Conservation (phyloP, 495 filamentous ascomycete species). For the Geopyxis carbonaria region DNA sequence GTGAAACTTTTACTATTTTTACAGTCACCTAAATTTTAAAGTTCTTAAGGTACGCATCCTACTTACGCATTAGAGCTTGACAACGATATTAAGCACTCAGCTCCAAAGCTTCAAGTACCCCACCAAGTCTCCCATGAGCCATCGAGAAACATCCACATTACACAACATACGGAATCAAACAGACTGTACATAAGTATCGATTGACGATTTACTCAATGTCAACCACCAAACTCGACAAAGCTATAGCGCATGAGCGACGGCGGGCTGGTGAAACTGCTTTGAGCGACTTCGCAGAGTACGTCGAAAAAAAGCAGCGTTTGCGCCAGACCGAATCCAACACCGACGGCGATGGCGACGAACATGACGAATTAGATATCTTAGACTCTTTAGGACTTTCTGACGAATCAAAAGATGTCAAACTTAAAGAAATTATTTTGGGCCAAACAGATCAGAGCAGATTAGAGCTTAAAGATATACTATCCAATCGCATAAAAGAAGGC, state of each 20-base stretch:
- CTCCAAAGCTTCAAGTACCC: no score
- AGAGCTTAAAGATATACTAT: slow-evolving; percentile 43
- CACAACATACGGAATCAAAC: no score
- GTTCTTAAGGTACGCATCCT: no score
- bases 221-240: slow-evolving; percentile 16
- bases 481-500: slow-evolving; percentile 60
- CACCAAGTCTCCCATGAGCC: no score
- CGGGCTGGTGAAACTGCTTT: slow-evolving; percentile 39
- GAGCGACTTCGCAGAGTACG: slow-evolving; percentile 94
- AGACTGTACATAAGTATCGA: no score
- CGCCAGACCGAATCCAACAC: slow-evolving; percentile 27
- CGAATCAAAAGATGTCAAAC: slow-evolving; percentile 39
- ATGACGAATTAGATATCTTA: slow-evolving; percentile 80
- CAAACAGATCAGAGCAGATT: slow-evolving; percentile 41
- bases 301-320: slow-evolving; percentile 75
- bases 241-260: slow-evolving; percentile 23
- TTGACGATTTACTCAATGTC: no score
- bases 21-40: no score
- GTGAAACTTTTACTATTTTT: no score
- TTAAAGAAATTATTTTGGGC: slow-evolving; percentile 64
- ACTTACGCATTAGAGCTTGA: no score
- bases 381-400: slow-evolving; percentile 74
- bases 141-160: no score
- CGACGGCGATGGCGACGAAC: slow-evolving; percentile 39
- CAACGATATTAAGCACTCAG: no score